These are phyloP conservation scores for Geranomyces michiganensis DNA, from an alignment of 192 early-diverging fungal genomes.

Conservation along the genomic window DNA sequence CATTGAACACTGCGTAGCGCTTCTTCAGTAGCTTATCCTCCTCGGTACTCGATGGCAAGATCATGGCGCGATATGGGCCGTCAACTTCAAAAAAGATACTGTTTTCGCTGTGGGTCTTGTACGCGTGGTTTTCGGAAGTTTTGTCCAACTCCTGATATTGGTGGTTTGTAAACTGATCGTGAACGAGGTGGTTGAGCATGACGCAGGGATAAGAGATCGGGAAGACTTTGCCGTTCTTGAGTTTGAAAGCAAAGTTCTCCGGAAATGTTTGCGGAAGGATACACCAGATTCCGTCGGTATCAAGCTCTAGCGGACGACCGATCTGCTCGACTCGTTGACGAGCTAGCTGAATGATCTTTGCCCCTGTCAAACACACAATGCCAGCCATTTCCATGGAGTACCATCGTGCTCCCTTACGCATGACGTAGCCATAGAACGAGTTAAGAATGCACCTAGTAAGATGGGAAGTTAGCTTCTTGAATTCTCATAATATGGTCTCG, in stretches of 20 bases:
- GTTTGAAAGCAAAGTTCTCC: slow-evolving; percentile 86
- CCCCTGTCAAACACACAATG: slow-evolving; percentile 95
- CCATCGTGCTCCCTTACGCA: slow-evolving; percentile 98
- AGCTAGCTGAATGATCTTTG: slow-evolving; percentile 97
- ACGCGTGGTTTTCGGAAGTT: slow-evolving; percentile 59
- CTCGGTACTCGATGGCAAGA: slow-evolving; percentile 91
- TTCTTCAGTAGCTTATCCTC: slow-evolving; percentile 97
- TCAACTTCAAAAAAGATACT: slow-evolving; percentile 99
- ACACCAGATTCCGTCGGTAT: slow-evolving; percentile 99
- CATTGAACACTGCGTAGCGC: slow-evolving; percentile 97
- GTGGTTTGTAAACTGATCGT: slow-evolving; percentile 94
- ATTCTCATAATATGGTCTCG: neutral
- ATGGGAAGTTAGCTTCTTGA: neutral
- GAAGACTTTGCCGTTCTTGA: slow-evolving; percentile 76
- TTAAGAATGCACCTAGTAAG: slow-evolving; percentile 49
- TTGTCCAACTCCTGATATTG: slow-evolving; percentile 81
- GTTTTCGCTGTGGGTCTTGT: slow-evolving; percentile 82
- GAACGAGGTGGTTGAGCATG: slow-evolving; percentile 97
- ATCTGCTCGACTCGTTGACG: slow-evolving; percentile 88
- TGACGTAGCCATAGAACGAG: slow-evolving; percentile 99
- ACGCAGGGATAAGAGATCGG: slow-evolving; percentile 96
- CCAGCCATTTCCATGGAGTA: slow-evolving; percentile 99
- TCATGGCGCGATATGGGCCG: slow-evolving; percentile 98
- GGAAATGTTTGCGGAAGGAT: slow-evolving; percentile 91
- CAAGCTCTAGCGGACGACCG: slow-evolving; percentile 92